Base-by-base conservation (phyloP, 2,329 filamentous ascomycete species). In the Dryadomyces quercus-mongolicae region DNA sequence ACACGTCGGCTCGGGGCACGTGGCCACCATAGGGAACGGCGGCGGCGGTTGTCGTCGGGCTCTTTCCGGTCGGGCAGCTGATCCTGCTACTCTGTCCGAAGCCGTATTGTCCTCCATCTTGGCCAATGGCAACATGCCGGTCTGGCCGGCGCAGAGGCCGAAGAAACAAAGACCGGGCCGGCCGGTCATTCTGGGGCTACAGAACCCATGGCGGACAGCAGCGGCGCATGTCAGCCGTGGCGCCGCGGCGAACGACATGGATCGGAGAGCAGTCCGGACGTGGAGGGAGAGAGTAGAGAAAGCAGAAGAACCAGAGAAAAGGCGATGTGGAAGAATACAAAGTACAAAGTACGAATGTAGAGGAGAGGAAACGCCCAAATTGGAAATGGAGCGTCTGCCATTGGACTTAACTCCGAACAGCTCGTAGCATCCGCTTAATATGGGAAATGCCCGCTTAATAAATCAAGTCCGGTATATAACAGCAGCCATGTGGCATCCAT, bases 1-100 rank as follows among this genome's bases (percentile, higher is more conserved):
- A 69, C 90, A 95, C 59, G 81, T 88, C 59, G 89, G 82, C 40
- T 82, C 75, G 2, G 91, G 90, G 64, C 90, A 95, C 52, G 71
- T 70, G 54, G 68, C 62, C 34, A 79, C 70, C 0, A 71, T 76
- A 10, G 70, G 68, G 54, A 77, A 74, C 8, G 63, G 55, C 3
- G 46, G 52, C n/a, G 48, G 48, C 10, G 48, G 49, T 20, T 31
- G 34, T n/a, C n/a, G 44, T 13, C 10, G 25, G 8, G 44, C 44
- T 12, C n/a, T 50, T 8, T 12, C 36, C 9, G 36, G 2, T 20
- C 20, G 34, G 12, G 31, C 36, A 3, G 18, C 20, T 25, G 2
- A 4, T 15, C 31, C 7, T 12, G 46, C 22, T 15, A 25, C 31
- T 48, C 46, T 25, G 46, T 16, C 46, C n/a, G n/a, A n/a, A 3